Evolutionary conservation across 352 stramenopile species (phyloP).

Genomic region (Pythium monospermum): DNA sequence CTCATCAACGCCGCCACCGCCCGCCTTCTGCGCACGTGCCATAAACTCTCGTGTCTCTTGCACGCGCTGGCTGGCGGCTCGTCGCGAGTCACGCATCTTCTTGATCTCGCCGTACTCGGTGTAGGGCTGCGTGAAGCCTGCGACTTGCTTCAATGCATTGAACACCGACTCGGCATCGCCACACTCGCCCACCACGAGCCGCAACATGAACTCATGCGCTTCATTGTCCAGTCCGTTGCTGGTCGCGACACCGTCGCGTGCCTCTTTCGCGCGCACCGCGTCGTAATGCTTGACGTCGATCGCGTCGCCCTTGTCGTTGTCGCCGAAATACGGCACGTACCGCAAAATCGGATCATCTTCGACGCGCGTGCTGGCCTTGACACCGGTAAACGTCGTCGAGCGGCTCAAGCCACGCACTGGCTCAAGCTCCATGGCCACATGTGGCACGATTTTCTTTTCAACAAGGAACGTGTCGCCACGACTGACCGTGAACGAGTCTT

Average conservation of each 20-base stretch:
- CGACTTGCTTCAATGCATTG: conserved; percentile 47
- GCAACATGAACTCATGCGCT: conserved; percentile 65
- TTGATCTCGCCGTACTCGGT: conserved; percentile 69
- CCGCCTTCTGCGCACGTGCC: background rate
- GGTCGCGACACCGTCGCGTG: conserved; percentile 7
- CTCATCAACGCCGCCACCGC: background rate
- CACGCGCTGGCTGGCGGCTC: conserved; percentile 33
- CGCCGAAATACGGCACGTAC: conserved; percentile 90
- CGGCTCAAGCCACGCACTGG: conserved; percentile 45
- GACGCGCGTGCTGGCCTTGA: conserved; percentile 68
- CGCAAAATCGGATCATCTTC: conserved; percentile 88
- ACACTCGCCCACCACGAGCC: conserved; percentile 51
- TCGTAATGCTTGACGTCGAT: conserved; percentile 77
- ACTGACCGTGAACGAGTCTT: conserved; percentile 11
- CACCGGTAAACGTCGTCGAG: conserved; percentile 57
- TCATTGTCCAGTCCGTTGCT: conserved; percentile 55
- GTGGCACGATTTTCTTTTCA: conserved; percentile 15
- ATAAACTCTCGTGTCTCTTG: conserved; percentile 23
- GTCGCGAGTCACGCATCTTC: conserved; percentile 44
- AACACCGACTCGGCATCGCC: conserved; percentile 56
- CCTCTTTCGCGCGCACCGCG: conserved; percentile 24
- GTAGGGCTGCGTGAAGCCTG: conserved; percentile 51
- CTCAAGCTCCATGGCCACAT: conserved; percentile 10
- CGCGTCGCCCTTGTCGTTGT: conserved; percentile 80
- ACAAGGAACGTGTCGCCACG: conserved; percentile 21